Base-by-base conservation (phyloP, 352 stramenopile species). In the Globisporangium splendens region DNA sequence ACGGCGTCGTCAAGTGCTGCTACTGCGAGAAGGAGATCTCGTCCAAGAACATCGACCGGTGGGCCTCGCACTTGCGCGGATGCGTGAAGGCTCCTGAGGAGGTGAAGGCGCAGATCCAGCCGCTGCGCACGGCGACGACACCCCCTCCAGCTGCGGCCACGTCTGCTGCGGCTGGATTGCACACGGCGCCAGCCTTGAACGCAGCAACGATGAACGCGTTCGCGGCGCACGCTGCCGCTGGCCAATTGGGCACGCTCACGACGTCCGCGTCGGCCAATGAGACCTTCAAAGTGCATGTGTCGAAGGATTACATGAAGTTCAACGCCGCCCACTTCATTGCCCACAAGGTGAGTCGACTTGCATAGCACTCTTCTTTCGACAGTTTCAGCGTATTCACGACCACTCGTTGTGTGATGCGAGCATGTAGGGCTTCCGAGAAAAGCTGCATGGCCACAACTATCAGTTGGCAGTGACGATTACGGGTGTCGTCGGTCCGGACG, bases 381-480 rank as follows among this genome's bases (percentile, higher is more conserved):
- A 8, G 28, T 8, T 35, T 4, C 28, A 35, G 28, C 28, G 28
- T 8, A 35, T 35, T 35, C 5, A 35, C 28, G 7, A 35, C 28
- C 28, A 35, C 28, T 35, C 28, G 5, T 35, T 35, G 17, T 53
- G 15, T 54, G 18, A 57, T 13, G 28, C 7, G 22, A 63, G 42
- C 24, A 12, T 59, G 48, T n/a, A 91, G 79, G 89, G 89, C 20
- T 99, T 98, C 73, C 87, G 97, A 12, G 97, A 99, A 71, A 89
- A 96, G 47, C 68, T 99, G 8, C 97, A 99, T 59, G 97, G 97
- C 54, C 97, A 99, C 78, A 99, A 98, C 71, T 99, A 99, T 75
- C 86, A 75, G 7, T 83, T 98, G n/a, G 89, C 82, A 6, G 90
- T 99, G 17, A 95, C 86, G 18, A 90, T 96, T 52, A 92, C 81